Evolutionary conservation across 2,329 filamentous ascomycete species (phyloP), one percentile per base, ranked within the genome.

Genomic region (Fusarium equiseti): DNA sequence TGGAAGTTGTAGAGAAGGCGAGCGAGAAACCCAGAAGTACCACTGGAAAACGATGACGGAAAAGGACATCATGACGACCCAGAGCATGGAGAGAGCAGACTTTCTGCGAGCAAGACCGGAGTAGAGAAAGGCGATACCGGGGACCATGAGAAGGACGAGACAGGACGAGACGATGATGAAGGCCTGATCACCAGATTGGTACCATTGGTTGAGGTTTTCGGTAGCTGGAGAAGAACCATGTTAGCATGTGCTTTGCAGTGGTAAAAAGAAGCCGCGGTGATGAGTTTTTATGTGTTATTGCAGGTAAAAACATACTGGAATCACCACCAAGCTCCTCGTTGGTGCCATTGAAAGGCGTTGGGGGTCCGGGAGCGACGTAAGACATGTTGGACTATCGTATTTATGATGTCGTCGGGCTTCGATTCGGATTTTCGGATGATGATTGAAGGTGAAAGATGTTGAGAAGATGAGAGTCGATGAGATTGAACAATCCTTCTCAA

Each of bases 1-100:
- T 94, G 7, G 91, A 92, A 16, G 89, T 90, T 45, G 88, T 86
- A 77, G 92, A 96, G 83, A 98, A 98, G 55, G 95, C 95, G 67
- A 99, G 86, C 16, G 95, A 97, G 82, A 97, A 99, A 40, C 96
- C 95, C 96, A 98, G 81, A 99, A 98, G 79, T 98, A 98, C 96
- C 96, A 99, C 84, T 99, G 96, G 85, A 99, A 98, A 60, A 93
- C 92, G 80, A 98, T 87, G 78, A 98, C 90, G 50, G 93, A 95
- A 79, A 92, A 92, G 49, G 94, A 96, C 80, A 92, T 95, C 93
- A 99, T 97, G 83, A 92, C 94, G 16, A 95, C 94, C 94, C 95
- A 98, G 78, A 99, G 96, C 86, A 98, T 92, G 71, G 94, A 97
- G 45, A 99, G 88, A 31, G 96, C 96, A 8, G 96, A 98, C 86